These are phyloP conservation scores for Sarcodon sp. DNA, from an alignment of 768 basidiomycete genomes.

Conservation along the genomic window DNA sequence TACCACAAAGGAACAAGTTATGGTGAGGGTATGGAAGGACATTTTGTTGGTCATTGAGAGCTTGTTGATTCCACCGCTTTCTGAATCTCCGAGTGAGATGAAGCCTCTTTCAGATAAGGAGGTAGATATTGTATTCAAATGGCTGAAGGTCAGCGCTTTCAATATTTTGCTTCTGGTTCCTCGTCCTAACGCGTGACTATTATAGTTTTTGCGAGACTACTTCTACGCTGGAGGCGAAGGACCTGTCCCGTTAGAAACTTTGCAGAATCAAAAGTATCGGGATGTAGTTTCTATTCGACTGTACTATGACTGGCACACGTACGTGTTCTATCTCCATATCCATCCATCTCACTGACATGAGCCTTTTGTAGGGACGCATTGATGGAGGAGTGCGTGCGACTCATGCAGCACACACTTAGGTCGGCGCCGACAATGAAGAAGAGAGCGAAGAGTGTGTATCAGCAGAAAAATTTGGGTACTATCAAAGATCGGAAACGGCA, in stretches of 20 bases:
- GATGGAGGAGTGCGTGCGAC: constrained; percentile 92
- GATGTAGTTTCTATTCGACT: constrained; percentile 82
- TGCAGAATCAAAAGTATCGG: constrained; percentile 93
- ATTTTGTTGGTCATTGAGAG: constrained; percentile 77
- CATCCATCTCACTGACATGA: neutral
- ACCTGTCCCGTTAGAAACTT: constrained; percentile 68
- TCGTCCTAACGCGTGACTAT: neutral
- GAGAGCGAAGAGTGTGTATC: constrained; percentile 85
- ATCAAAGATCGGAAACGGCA: constrained; percentile 91
- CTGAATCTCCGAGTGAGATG: constrained; percentile 79
- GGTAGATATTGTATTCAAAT: constrained; percentile 97
- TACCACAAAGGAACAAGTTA: constrained; percentile 81
- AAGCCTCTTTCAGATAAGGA: constrained; percentile 89
- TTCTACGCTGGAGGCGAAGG: constrained; percentile 93
- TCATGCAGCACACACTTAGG: constrained; percentile 83
- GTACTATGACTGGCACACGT: constrained; percentile 97
- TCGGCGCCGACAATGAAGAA: constrained; percentile 68
- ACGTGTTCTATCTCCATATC: constrained; percentile 16
- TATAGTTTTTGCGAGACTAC: constrained; percentile 84
- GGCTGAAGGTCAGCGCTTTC: constrained; percentile 63
- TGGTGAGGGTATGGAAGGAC: constrained; percentile 94
- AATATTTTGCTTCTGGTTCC: neutral
- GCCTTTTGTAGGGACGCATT: constrained; percentile 45
- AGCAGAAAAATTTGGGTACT: constrained; percentile 90
- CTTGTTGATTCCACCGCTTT: constrained; percentile 82